Conservation (phyloP, 306 rosid species). For the Quercus suber region DNA sequence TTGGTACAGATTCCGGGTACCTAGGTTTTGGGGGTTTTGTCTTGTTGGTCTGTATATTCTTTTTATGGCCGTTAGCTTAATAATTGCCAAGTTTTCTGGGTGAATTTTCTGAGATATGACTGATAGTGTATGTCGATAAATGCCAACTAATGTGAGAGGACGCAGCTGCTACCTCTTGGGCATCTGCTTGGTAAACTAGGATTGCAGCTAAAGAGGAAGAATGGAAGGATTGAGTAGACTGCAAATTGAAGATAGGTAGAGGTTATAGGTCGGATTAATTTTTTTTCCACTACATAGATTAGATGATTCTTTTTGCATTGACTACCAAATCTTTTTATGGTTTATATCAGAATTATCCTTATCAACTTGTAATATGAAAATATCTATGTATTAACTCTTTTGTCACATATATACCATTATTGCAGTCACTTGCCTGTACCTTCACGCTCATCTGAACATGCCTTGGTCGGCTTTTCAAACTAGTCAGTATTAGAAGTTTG, state of each 20-base stretch:
- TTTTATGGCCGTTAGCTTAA: constrained; percentile 68
- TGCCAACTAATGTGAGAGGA: neutral
- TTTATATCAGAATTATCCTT: neutral
- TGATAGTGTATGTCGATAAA: neutral
- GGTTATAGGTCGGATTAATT: neutral
- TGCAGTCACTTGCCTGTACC: neutral
- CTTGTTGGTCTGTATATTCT: constrained; percentile 75
- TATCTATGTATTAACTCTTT: neutral
- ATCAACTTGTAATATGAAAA: neutral
- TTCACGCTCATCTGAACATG: neutral
- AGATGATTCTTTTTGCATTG: neutral
- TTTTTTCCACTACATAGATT: neutral
- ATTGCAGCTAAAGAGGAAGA: neutral
- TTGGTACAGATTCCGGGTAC: constrained; percentile 93
- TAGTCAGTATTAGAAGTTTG: neutral
- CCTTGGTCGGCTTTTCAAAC: neutral
- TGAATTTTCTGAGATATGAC: constrained; percentile 21
- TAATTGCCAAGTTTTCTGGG: constrained; percentile 67
- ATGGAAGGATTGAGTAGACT: neutral
- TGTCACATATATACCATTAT: neutral
- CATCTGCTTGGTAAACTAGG: neutral
- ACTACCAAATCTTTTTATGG: neutral
- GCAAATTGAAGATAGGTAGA: neutral
- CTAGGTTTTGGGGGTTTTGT: constrained; percentile 93
- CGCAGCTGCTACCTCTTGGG: neutral